A percentile compares a stretch with the other conserved stretches of the same genome.
Conservation (phyloP, 148 eudicot species). For the Camellia sinensis region DNA sequence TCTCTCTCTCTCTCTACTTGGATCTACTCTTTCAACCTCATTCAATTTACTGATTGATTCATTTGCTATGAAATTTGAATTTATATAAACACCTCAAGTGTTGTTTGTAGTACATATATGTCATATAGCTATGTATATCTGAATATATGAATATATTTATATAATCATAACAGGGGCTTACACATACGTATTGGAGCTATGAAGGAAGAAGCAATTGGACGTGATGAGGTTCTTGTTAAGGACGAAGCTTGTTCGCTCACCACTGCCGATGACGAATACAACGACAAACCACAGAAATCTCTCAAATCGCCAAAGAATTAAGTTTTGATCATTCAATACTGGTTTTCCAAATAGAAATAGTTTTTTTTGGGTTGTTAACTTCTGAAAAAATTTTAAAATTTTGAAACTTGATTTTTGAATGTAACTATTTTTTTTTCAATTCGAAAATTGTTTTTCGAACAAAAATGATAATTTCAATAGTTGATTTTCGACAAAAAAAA, state of each 20-base stretch:
- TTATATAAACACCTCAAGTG: background rate
- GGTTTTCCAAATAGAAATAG: no score
- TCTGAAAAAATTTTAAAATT: no score
- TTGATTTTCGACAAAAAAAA: no score
- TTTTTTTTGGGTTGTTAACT: no score
- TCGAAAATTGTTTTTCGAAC: no score
- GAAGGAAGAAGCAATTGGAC: conserved; percentile 55
- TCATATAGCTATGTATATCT: background rate
- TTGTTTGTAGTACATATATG: background rate
- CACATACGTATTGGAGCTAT: conserved; percentile 49
- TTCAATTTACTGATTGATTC: background rate
- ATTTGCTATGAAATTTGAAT: background rate
- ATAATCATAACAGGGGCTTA: conserved; percentile 30
- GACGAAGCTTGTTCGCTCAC: conserved; percentile 17
- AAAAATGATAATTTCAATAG: no score
- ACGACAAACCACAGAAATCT: no score
- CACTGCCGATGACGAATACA: no score
- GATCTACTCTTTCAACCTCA: background rate
- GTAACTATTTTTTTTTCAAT: no score
- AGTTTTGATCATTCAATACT: no score
- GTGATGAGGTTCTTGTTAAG: conserved; percentile 48
- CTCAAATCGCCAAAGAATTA: no score
- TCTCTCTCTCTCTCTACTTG: background rate
- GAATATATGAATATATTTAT: background rate
- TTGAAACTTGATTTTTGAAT: no score